Evolutionary conservation across 1,284 basidiomycete species (phyloP).

Genomic region (Ceraceosorus bombacis): DNA sequence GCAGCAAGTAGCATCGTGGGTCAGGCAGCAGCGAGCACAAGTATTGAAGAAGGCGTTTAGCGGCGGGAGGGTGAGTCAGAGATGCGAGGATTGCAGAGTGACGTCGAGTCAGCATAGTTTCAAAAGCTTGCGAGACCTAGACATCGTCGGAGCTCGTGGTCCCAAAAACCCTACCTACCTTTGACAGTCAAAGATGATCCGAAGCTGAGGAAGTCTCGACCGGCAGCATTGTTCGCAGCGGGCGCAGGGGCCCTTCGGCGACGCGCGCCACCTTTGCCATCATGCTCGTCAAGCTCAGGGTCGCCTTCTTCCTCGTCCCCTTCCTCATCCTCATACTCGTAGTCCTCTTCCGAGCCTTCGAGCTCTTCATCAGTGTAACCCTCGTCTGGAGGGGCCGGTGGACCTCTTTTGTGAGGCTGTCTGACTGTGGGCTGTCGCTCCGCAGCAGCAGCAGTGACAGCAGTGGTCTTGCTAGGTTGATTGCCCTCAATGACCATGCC

Average conservation of each 20-base stretch:
- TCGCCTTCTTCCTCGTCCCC: slow-evolving; percentile 46
- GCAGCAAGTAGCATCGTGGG: slow-evolving; percentile 8
- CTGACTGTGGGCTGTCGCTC: slow-evolving; percentile 18
- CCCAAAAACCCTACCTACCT: slow-evolving; percentile 54
- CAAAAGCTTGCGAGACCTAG: too few relatives aligned
- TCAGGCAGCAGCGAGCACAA: slow-evolving; percentile 1
- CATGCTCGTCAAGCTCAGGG: slow-evolving; percentile 27
- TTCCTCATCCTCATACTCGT: slow-evolving; percentile 60
- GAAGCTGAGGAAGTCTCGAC: slow-evolving; percentile 67
- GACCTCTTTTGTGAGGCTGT: slow-evolving; percentile 22
- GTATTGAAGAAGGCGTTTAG: too few relatives aligned
- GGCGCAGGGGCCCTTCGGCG: slow-evolving; percentile 11
- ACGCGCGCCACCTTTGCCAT: slow-evolving; percentile 2
- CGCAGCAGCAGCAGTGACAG: slow-evolving; percentile 15
- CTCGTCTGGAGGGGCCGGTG: slow-evolving; percentile 20
- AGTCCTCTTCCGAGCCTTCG: slow-evolving; percentile 40
- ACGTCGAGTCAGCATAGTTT: too few relatives aligned
- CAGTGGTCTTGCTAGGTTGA: slow-evolving; percentile 49
- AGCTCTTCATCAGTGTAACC: slow-evolving; percentile 38
- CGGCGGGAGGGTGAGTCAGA: too few relatives aligned
- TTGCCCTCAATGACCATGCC: slow-evolving; percentile 69
- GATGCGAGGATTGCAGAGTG: too few relatives aligned
- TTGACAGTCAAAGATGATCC: slow-evolving; percentile 73
- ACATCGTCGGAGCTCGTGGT: too few relatives aligned
- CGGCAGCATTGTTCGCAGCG: slow-evolving; percentile 17